Base-by-base conservation (phyloP, 305 asterid genomes). In the Solanum hybrid region DNA sequence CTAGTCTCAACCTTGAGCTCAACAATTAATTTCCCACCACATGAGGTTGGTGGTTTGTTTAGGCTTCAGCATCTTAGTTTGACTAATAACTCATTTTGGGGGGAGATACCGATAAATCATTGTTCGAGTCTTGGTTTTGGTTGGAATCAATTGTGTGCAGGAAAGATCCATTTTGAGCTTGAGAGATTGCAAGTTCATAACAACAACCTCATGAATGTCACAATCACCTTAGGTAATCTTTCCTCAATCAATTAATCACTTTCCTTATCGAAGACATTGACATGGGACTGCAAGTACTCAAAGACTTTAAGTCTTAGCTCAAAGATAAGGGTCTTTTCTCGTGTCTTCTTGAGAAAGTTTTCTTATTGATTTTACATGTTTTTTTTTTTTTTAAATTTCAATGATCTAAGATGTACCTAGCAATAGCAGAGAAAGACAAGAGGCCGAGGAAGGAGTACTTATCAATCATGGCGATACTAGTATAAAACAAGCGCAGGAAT, bases 81-180 rank as follows among this genome's bases (percentile, higher is more conserved):
- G 76, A 91, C 90, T 51, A 89, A 90, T 28, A 93, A 92, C 90
- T 91, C 93, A 35, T 92, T 93, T 73, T 78, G 92, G 16, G 95
- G 94, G 6, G 90, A 89, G 83, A 86, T 92, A 39, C 93, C 91
- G 34, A 87, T 89, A 13, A 89, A 90, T 75, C 39, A 40, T 24
- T 91, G 95, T 71, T 86, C 89, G 14, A 88, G 39, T 36, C 20
- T 86, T 67, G 69, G 90, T 85, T 69, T 91, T 33, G 91, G 89
- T 71, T 90, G 90, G 92, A 93, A 92, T 64, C 51, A 67, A 76
- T 74, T 92, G 24, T 82, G 73, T 51, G 95, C 94, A 78, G 95
- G 95, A 78, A 77, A 33, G 22, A 39, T 33, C 42, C 94, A 93
- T 11, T 24, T 40, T 64, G 87, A 91, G 77, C 90, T 93, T 35